Evolutionary conservation across 305 asterid genomes (phyloP).

Genomic region (Rubia tinctorum): DNA sequence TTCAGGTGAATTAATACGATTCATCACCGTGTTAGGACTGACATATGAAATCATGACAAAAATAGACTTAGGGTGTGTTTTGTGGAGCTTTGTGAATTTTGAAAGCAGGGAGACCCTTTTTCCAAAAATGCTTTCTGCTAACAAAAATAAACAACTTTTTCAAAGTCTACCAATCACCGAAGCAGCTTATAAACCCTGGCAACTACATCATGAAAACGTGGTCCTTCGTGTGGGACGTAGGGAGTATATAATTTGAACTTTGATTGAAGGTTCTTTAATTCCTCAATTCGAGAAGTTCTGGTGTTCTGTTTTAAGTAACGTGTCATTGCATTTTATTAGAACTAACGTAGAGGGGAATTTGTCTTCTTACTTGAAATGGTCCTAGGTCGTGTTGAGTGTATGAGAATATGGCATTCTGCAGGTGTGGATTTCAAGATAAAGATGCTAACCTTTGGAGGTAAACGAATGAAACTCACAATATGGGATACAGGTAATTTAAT

Average conservation of each 20-base stretch:
- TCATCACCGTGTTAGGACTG: background rate
- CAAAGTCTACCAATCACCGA: too few relatives aligned
- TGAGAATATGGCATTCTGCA: conserved; percentile 22
- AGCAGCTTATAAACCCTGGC: too few relatives aligned
- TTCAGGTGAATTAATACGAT: background rate
- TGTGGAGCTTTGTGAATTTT: too few relatives aligned
- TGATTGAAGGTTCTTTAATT: too few relatives aligned
- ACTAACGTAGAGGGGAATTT: background rate
- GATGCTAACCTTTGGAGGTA: conserved; percentile 60
- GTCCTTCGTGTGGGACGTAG: too few relatives aligned
- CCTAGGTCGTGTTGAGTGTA: background rate
- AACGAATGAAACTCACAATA: conserved; percentile 69
- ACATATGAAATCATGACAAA: too few relatives aligned
- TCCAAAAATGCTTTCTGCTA: too few relatives aligned
- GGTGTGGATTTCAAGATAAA: conserved; percentile 97
- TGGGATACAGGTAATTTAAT: conserved; percentile 79
- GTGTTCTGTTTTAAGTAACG: background rate
- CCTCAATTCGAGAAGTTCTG: background rate
- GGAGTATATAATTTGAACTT: too few relatives aligned
- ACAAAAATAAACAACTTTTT: too few relatives aligned
- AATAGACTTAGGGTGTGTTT: too few relatives aligned
- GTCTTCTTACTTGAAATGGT: background rate
- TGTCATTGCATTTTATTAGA: background rate
- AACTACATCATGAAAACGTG: too few relatives aligned
- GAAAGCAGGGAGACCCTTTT: too few relatives aligned